Conservation (phyloP, 2,329 filamentous ascomycete species). For the Ophiocordyceps robertsii region DNA sequence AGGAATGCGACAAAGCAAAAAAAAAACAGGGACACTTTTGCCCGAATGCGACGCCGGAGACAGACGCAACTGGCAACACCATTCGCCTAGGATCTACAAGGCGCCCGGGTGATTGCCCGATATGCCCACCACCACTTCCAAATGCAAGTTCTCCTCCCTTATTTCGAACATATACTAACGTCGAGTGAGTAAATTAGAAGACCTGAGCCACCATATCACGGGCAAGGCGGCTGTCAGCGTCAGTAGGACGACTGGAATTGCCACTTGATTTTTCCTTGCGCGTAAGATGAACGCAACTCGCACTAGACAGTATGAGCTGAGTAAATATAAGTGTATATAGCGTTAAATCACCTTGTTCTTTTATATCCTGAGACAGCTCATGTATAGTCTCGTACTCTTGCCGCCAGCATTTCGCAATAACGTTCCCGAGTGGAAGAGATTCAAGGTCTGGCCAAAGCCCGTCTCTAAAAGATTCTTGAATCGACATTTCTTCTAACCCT, state of each 20-base stretch:
- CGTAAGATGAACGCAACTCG: background rate
- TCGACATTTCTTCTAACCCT: background rate
- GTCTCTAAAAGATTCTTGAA: background rate
- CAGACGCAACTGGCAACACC: background rate
- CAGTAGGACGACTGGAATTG: background rate
- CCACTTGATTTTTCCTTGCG: background rate
- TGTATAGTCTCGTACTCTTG: background rate
- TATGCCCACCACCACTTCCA: background rate
- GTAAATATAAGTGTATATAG: background rate
- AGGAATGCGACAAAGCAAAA: background rate
- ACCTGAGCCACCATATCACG: background rate
- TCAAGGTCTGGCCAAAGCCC: background rate
- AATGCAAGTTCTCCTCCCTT: background rate
- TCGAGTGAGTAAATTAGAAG: background rate
- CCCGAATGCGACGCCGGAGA: background rate
- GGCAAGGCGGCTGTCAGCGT: background rate
- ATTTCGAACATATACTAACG: background rate
- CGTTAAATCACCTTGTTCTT: background rate
- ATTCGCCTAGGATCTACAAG: background rate
- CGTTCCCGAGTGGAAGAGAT: background rate
- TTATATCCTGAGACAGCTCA: background rate
- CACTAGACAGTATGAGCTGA: background rate
- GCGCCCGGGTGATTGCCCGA: background rate
- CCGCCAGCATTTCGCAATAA: background rate
- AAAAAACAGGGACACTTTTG: background rate